Conservation (phyloP, 2,329 filamentous ascomycete genomes). For the Sclerotinia nivalis region DNA sequence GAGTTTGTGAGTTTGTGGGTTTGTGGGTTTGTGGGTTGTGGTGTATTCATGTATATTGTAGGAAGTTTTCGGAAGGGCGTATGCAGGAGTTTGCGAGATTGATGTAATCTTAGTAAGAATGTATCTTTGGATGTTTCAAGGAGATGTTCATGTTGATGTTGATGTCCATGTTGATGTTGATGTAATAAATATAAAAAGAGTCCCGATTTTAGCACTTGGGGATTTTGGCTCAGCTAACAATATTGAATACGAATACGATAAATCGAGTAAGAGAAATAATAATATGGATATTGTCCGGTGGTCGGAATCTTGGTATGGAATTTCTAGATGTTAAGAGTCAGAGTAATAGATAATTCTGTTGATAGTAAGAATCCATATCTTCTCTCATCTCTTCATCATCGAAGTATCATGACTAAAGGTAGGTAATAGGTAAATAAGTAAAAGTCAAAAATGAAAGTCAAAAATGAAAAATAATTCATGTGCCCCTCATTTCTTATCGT, state of each 20-base stretch:
- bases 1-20: background rate
- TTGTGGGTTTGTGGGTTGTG: background rate
- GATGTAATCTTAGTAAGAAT: background rate
- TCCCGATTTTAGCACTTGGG: too few species aligned
- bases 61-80: background rate
- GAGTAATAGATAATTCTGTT: too few species aligned
- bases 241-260: background rate
- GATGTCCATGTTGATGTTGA: background rate
- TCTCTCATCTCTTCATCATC: too few species aligned
- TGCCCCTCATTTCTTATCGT: background rate
- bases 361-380: too few species aligned
- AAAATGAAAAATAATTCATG: background rate
- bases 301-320: background rate
- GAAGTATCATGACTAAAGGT: too few species aligned
- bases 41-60: background rate
- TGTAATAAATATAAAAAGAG: too few species aligned
- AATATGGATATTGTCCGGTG: background rate
- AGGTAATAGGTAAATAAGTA: too few species aligned
- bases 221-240: too few species aligned
- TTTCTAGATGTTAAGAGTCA: too few species aligned
- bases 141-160: background rate
- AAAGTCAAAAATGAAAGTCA: background rate
- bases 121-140: background rate
- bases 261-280: background rate
- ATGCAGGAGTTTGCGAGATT: conserved; percentile 4